phyloP scores from a whole-genome alignment of 176 grass and related monocot genomes.

The Carex cristatella region DNA sequence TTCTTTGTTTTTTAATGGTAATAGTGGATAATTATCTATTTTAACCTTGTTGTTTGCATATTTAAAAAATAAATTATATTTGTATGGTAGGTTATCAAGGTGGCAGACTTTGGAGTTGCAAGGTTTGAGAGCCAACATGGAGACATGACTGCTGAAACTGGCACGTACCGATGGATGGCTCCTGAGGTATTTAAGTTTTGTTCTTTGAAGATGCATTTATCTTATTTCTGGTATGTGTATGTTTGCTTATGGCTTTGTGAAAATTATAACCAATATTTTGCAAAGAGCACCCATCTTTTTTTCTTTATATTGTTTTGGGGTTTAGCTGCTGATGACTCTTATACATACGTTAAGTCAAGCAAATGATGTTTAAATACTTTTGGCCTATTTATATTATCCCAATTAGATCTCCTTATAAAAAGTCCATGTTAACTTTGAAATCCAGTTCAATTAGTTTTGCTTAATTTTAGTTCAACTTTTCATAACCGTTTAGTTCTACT shows the following conservation, averaged over 20 bases:
- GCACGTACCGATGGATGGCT: conserved; percentile 98
- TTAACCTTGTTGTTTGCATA: conserved; percentile 22
- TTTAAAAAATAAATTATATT: not conserved
- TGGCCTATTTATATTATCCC: not conserved
- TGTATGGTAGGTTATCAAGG: conserved; percentile 65
- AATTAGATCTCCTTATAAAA: not conserved
- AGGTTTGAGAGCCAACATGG: conserved; percentile 51
- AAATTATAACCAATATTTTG: not conserved
- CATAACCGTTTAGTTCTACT: not conserved
- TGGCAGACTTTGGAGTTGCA: conserved; percentile 94
- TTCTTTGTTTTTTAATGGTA: not conserved
- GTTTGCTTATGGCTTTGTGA: not conserved
- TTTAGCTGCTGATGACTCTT: not conserved
- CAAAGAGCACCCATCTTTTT: not conserved
- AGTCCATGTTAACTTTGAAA: not conserved
- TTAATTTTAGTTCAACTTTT: not conserved
- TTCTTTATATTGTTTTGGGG: not conserved
- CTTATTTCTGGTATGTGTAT: not conserved
- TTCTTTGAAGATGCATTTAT: conserved; percentile 9
- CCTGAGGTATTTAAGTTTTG: conserved; percentile 58
- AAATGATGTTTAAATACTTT: not conserved
- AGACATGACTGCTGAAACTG: conserved; percentile 97
- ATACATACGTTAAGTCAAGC: not conserved
- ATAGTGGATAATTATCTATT: conserved; percentile 19
- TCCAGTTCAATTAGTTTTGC: not conserved